Base-by-base conservation (phyloP, 768 basidiomycete genomes). In the Amanita phalloides region DNA sequence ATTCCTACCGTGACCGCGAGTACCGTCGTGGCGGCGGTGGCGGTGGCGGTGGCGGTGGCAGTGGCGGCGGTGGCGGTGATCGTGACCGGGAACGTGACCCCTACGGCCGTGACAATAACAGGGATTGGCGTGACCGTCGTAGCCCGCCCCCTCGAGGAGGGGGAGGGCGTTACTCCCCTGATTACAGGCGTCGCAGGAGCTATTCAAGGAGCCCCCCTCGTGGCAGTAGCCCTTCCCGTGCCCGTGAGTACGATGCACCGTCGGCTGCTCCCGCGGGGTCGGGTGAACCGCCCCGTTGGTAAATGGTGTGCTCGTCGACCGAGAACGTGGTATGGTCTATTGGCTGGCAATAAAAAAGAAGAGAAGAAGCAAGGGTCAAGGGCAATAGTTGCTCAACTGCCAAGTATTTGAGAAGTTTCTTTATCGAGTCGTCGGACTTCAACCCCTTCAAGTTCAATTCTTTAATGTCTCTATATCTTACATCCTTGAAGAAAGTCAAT, bases 91-190 rank as follows among this genome's bases (percentile, higher is more conserved):
- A 82, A 20, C 65, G 79, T 39, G 81, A 84, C 61, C 75, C 74
- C 43, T 85, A 84, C 56, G 84, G 84, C 53, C 75, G 86, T 45
- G 84, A 87, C 64, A 76, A 62, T 62, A 33, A 33, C 33, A 71
- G 80, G 56, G 84, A 89, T 59, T 87, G 86, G 82, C 79, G 86
- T 58, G 87, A 90, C 58, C 79, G 87, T 59, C 81, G 89, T 56
- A 85, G 84, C 71, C 82, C 85, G 46, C 71, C 82, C 46, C 64
- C 72, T 50, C 33, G 33, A 13, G 71, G 33, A 33, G 71, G 79
- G 49, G 71, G 33, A 33, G 71, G 79, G 49, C 71, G 85, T 53
- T 83, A 86, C 71, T 88, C 85, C 56, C 87, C 86, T 55, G 86
- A 87, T 58, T 80, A 86, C 57, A 75, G 84, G 59, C 77, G 75